Evolutionary conservation across 768 basidiomycete species (phyloP).

Genomic region (Phylloporus sp.): DNA sequence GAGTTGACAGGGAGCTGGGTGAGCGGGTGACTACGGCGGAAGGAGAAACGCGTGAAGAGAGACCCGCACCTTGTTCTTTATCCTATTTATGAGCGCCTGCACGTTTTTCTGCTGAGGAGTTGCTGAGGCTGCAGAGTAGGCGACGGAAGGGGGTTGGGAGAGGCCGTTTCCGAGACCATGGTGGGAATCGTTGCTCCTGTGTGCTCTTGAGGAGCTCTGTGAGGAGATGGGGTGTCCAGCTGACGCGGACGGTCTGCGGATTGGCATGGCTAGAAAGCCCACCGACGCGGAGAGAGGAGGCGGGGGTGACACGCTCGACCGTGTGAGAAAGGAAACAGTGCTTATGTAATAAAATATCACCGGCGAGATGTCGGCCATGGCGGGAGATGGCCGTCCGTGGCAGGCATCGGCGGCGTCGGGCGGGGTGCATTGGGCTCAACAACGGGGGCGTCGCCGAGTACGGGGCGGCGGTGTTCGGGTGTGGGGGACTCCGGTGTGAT

Average conservation of each 20-base stretch:
- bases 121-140: slow-evolving; percentile 36
- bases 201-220: slow-evolving; percentile 44
- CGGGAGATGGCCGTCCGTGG: neutral
- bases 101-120: slow-evolving; percentile 82
- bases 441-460: neutral
- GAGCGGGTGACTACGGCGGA: neutral
- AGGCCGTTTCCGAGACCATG: slow-evolving; percentile 36
- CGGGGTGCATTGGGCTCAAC: neutral
- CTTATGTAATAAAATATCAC: slow-evolving; percentile 24
- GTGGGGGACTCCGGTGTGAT: neutral
- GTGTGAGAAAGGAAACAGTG: slow-evolving; percentile 19
- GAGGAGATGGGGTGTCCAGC: slow-evolving; percentile 37
- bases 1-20: slow-evolving; percentile 81
- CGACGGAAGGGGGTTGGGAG: slow-evolving; percentile 32
- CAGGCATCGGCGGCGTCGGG: neutral
- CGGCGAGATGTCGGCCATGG: no score
- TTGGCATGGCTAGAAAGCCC: slow-evolving; percentile 38
- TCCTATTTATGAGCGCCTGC: slow-evolving; percentile 70
- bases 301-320: slow-evolving; percentile 9
- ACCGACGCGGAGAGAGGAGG: slow-evolving; percentile 10
- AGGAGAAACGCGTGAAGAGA: neutral
- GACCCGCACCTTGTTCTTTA: slow-evolving; percentile 70
- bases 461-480: neutral
- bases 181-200: slow-evolving; percentile 63
- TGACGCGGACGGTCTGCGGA: slow-evolving; percentile 61